Base-by-base conservation (phyloP, 2,329 filamentous ascomycete genomes). In the Colletotrichum filicis region DNA sequence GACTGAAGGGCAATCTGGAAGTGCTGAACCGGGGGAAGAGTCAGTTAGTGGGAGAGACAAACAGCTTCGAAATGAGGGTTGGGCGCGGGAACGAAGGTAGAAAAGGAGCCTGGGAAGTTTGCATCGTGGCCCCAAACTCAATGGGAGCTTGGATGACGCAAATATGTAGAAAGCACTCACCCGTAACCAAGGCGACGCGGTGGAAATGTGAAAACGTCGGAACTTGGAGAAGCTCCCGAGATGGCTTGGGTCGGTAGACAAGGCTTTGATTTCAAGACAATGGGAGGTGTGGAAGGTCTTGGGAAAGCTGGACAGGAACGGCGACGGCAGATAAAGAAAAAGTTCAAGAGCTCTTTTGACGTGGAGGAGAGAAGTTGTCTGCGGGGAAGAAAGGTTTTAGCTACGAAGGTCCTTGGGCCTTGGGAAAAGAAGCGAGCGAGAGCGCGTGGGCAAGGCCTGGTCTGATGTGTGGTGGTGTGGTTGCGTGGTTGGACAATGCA, bases 341-440 rank as follows among this genome's bases (percentile, higher is more conserved):
- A 63, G 57, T 59, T 59, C 68, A 63, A 56, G 35, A 66, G 57
- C 57, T 72, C 32, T 64, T 64, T 19, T 35, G 53, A 19, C 37
- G 62, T 60, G 28, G 35, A 72, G 68, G 42, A 49, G 42, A 49
- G 42, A 49, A 37, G 49, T 46, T 66, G 71, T 63, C 67, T 71
- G 71, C 68, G 71, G 71, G 71, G 71, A 72, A 72, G 68, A 35
- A 63, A 74, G 71, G 71, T 74, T 74, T 74, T 74, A 74, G 71
- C 62, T 74, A 66, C 57, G 61, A 22, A 56, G 42, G 32, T 61
- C 32, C 61, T 57, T 62, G 71, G 61, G 46, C 37, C 37, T 42
- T 42, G 16, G 16, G 37, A 42, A 58, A 35, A 70, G 53, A 53
- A 49, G 55, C 26, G 52, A 37, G 55, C 53, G 60, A 52, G 46